phyloP scores from a whole-genome alignment of 495 filamentous ascomycete genomes.

The Neurospora tetraspora region DNA sequence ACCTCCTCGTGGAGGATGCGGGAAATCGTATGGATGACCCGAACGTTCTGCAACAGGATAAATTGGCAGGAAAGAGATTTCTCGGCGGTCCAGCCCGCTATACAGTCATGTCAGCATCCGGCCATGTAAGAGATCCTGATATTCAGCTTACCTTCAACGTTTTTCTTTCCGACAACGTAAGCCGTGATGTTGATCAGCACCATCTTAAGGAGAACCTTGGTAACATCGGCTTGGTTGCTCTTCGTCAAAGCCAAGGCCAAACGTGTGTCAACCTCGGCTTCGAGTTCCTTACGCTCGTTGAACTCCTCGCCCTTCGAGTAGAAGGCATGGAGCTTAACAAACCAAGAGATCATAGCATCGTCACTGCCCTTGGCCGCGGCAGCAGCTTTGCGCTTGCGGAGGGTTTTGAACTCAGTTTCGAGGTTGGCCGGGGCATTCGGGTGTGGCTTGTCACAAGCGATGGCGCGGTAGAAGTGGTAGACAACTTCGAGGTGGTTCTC shows the following conservation, averaged over 20 bases:
- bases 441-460: constrained; percentile 62
- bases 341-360: constrained; percentile 60
- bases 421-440: constrained; percentile 64
- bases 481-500: constrained; percentile 69
- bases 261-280: constrained; percentile 74
- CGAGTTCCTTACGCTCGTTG: constrained; percentile 68
- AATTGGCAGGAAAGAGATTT: constrained; percentile 53
- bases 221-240: constrained; percentile 28
- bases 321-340: constrained; percentile 77
- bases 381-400: constrained; percentile 18
- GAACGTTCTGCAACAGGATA: constrained; percentile 71
- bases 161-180: constrained; percentile 56
- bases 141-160: constrained; percentile 46
- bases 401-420: constrained; percentile 67
- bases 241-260: constrained; percentile 59
- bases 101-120: constrained; percentile 13
- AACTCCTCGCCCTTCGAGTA: constrained; percentile 65
- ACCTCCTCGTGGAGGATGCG: constrained; percentile 46
- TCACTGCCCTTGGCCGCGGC: constrained; percentile 10
- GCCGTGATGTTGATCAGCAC: constrained; percentile 79
- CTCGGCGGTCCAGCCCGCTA: constrained; percentile 27
- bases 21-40: constrained; percentile 67
- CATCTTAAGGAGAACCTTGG: constrained; percentile 64
- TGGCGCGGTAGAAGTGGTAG: constrained; percentile 80
- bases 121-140: background rate